These are phyloP conservation scores for Magnolia officinalis DNA, from an alignment of 164 flowering plant genomes.

Conservation along the genomic window DNA sequence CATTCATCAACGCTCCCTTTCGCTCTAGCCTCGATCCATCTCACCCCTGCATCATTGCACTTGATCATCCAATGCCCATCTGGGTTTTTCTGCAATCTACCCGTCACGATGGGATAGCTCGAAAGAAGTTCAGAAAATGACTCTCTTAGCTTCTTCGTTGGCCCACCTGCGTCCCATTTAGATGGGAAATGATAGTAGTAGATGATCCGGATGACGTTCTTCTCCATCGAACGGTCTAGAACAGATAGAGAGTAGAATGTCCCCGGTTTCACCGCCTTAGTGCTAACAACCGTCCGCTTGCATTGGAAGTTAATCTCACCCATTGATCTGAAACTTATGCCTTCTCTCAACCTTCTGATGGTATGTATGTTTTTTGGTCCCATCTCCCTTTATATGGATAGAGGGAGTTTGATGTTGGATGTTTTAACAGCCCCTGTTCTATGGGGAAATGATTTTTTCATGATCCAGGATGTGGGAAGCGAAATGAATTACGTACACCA, in stretches of 20 bases:
- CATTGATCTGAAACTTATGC: conserved; percentile 23
- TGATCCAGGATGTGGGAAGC: conserved; percentile 5
- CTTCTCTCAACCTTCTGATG: not conserved
- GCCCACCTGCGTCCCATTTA: conserved; percentile 19
- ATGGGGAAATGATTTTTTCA: conserved; percentile 9
- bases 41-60: conserved; percentile 66
- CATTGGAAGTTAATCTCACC: conserved; percentile 26
- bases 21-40: conserved; percentile 55
- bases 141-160: conserved; percentile 34
- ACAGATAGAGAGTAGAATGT: conserved; percentile 33
- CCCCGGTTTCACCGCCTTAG: conserved; percentile 38
- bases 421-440: not conserved
- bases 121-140: conserved; percentile 35
- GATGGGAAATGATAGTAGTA: conserved; percentile 34
- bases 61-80: conserved; percentile 58
- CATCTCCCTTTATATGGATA: not conserved
- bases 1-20: conserved; percentile 56
- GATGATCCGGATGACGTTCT: conserved; percentile 32
- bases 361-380: not conserved
- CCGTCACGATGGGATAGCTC: conserved; percentile 40
- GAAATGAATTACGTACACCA: not conserved
- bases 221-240: conserved; percentile 55
- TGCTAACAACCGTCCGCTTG: conserved; percentile 55
- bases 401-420: not conserved
- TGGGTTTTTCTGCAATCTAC: conserved; percentile 36